phyloP scores from a whole-genome alignment of 768 basidiomycete genomes.

The Sporobolomyces roseus region DNA sequence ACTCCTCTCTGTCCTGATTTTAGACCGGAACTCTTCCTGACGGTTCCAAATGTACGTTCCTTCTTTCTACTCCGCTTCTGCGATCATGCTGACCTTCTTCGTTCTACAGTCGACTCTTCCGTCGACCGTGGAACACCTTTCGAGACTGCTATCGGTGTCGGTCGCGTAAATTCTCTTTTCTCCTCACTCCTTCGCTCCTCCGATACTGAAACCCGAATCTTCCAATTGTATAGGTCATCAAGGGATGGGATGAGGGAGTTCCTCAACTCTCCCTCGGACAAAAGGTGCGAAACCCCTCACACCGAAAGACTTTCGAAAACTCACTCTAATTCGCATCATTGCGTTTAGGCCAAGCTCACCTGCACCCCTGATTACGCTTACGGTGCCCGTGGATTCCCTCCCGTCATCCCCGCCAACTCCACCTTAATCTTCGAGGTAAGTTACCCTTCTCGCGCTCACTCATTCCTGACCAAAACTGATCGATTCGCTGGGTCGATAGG shows the following conservation, averaged over 20 bases:
- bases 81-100: conserved; percentile 47
- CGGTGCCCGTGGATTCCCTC: conserved; percentile 58
- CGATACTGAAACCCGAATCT: neutral
- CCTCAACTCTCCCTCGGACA: conserved; percentile 69
- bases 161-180: conserved; percentile 59
- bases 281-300: conserved; percentile 55
- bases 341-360: conserved; percentile 45
- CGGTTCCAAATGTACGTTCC: conserved; percentile 23
- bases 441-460: neutral
- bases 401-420: conserved; percentile 65
- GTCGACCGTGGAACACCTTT: conserved; percentile 60
- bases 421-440: conserved; percentile 64
- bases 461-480: neutral
- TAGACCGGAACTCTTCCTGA: conserved; percentile 54
- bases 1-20: conserved; percentile 50
- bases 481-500: conserved; percentile 45
- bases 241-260: conserved; percentile 88
- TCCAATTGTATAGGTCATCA: conserved; percentile 2
- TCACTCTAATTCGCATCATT: neutral
- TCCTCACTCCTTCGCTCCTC: neutral
- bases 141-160: conserved; percentile 64
- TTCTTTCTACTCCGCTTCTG: neutral
- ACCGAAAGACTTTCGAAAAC: neutral
- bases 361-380: conserved; percentile 68
- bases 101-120: conserved; percentile 56